Evolutionary conservation across 768 basidiomycete genomes (phyloP).

Genomic region (Lactarius vividus): DNA sequence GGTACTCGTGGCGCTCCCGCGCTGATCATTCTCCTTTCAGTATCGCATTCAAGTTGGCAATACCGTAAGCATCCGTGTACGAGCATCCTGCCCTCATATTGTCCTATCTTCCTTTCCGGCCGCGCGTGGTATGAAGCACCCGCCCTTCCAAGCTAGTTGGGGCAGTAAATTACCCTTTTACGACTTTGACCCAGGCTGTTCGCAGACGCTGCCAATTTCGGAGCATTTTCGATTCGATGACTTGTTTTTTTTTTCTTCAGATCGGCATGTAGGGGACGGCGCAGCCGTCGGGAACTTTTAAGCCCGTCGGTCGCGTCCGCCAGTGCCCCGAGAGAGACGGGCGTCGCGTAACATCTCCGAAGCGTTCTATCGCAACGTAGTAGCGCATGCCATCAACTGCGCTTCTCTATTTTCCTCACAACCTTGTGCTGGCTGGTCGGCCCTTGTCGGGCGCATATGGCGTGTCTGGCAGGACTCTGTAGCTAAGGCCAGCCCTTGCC

Average conservation of each 20-base stretch:
- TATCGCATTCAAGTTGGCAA: too few relatives aligned
- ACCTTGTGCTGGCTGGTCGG: not conserved
- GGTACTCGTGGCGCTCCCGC: too few relatives aligned
- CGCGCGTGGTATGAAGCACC: not conserved
- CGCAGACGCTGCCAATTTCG: not conserved
- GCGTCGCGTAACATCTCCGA: not conserved
- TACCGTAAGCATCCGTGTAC: too few relatives aligned
- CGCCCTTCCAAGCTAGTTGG: too few relatives aligned
- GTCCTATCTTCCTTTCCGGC: not conserved
- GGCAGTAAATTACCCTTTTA: not conserved
- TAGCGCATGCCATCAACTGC: not conserved
- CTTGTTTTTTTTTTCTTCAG: not conserved
- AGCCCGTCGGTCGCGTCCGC: not conserved
- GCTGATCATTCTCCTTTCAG: too few relatives aligned
- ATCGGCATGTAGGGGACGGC: not conserved
- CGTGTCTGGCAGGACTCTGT: not conserved
- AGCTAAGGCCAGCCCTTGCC: not conserved
- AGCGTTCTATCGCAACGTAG: not conserved
- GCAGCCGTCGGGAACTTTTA: not conserved
- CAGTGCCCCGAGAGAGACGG: not conserved
- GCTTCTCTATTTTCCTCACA: not conserved
- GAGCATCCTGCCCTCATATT: too few relatives aligned
- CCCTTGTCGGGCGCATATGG: not conserved
- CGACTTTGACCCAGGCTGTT: not conserved
- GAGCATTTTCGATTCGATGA: too few relatives aligned